Conservation (phyloP, 1,284 basidiomycete species). For the Abortiporus biennis region DNA sequence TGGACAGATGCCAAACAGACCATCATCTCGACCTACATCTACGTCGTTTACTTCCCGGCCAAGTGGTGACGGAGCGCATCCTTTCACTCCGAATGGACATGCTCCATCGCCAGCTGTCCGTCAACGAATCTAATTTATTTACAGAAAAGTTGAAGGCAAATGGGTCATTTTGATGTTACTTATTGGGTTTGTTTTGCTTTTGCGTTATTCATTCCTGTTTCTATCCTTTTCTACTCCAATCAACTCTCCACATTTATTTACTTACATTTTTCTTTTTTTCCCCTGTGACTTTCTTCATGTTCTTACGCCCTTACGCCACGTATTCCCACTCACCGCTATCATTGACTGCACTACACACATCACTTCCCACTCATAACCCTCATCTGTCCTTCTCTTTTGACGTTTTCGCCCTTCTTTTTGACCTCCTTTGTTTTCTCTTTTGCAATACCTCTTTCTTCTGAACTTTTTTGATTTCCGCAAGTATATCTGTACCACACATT, state of each 20-base stretch:
- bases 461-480: background rate
- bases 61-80: conserved; percentile 39
- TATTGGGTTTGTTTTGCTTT: too few relatives aligned
- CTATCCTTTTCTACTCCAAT: too few relatives aligned
- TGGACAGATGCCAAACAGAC: conserved; percentile 28
- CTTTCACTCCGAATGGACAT: conserved; percentile 39
- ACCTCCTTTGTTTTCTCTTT: conserved; percentile 10
- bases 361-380: background rate
- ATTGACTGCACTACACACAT: background rate
- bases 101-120: conserved; percentile 32
- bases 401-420: too few relatives aligned
- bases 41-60: conserved; percentile 47
- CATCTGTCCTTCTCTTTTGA: background rate
- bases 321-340: too few relatives aligned
- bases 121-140: conserved; percentile 38
- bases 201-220: too few relatives aligned
- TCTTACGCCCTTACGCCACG: conserved; percentile 9
- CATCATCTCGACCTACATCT: conserved; percentile 46
- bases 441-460: background rate
- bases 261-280: too few relatives aligned
- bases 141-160: too few relatives aligned
- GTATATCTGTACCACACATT: too few relatives aligned
- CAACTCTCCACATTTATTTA: too few relatives aligned
- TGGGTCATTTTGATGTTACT: too few relatives aligned
- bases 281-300: conserved; percentile 10